These are phyloP conservation scores for Tylopilus cervinicoccineus DNA, from an alignment of 768 basidiomycete species.

Conservation along the genomic window DNA sequence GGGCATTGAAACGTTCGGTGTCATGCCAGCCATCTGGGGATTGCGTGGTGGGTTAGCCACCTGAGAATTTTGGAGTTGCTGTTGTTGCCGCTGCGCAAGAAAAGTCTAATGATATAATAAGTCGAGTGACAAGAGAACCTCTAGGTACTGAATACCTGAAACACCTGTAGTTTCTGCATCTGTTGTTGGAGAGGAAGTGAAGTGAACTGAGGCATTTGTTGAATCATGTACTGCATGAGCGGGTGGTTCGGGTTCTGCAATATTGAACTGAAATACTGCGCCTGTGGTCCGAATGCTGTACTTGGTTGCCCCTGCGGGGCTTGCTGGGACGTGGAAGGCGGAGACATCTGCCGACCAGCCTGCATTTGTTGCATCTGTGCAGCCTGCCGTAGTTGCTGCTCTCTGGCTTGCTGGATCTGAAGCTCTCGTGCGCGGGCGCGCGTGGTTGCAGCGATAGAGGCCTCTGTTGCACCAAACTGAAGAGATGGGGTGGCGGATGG, in stretches of 20 bases:
- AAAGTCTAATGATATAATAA: slow-evolving; percentile 11
- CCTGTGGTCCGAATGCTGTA: slow-evolving; percentile 25
- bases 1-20: slow-evolving; percentile 25
- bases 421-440: slow-evolving; percentile 33
- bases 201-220: slow-evolving; percentile 51
- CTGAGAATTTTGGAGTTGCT: slow-evolving; percentile 30
- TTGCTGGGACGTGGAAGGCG: slow-evolving; percentile 29
- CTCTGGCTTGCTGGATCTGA: slow-evolving; percentile 34
- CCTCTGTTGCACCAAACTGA: slow-evolving; percentile 31
- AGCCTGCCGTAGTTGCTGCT: slow-evolving; percentile 33
- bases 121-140: not conserved
- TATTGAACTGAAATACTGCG: slow-evolving; percentile 45
- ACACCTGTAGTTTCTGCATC: slow-evolving; percentile 51
- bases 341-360: slow-evolving; percentile 41
- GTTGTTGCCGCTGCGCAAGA: slow-evolving; percentile 28
- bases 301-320: slow-evolving; percentile 22
- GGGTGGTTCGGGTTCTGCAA: slow-evolving; percentile 55
- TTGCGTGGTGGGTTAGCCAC: slow-evolving; percentile 23
- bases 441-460: slow-evolving; percentile 30
- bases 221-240: slow-evolving; percentile 51
- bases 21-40: slow-evolving; percentile 29
- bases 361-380: slow-evolving; percentile 34
- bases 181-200: slow-evolving; percentile 49
- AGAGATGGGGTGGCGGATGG: slow-evolving; percentile 29
- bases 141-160: slow-evolving; percentile 41